phyloP scores from a whole-genome alignment of 176 grass and related monocot species.

The Aegilops speltoides region DNA sequence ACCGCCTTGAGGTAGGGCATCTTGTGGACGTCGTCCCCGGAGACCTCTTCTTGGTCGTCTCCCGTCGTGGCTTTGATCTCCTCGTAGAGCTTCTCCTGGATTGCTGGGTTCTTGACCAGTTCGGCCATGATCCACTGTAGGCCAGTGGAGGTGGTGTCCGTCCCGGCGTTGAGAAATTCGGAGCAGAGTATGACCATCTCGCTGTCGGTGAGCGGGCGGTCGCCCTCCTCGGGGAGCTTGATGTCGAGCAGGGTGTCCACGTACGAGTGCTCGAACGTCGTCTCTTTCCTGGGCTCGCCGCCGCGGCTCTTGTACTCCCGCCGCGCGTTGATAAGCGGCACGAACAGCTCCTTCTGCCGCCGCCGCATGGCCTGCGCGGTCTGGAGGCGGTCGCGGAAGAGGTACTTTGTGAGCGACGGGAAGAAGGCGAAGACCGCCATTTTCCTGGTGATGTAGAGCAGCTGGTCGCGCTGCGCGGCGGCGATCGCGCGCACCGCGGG shows the following conservation, averaged over 20 bases:
- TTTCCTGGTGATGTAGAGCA: constrained; percentile 9
- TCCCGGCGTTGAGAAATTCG: constrained; percentile 56
- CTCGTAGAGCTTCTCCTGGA: constrained; percentile 37
- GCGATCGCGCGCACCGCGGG: constrained; percentile 34
- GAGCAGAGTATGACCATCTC: constrained; percentile 41
- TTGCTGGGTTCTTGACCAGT: constrained; percentile 42
- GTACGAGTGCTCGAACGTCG: constrained; percentile 53
- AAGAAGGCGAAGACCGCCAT: constrained; percentile 35
- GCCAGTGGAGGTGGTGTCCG: constrained; percentile 56
- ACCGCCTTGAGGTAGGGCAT: constrained; percentile 62
- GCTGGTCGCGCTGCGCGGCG: background rate
- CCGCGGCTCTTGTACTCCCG: constrained; percentile 29
- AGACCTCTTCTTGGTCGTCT: background rate
- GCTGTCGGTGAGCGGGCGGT: constrained; percentile 28
- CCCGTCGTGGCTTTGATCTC: constrained; percentile 16
- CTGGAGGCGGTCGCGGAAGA: constrained; percentile 39
- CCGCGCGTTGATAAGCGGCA: constrained; percentile 46
- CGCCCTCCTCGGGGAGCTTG: constrained; percentile 38
- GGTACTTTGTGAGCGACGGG: constrained; percentile 36
- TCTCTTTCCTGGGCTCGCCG: background rate
- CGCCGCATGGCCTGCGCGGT: background rate
- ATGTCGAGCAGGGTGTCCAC: constrained; percentile 71
- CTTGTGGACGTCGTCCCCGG: constrained; percentile 27
- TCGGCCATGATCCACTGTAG: constrained; percentile 71
- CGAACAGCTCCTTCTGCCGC: constrained; percentile 25